These are phyloP conservation scores for Endoconidiophora polonica DNA, from an alignment of 2,329 filamentous ascomycete genomes.

Conservation along the genomic window DNA sequence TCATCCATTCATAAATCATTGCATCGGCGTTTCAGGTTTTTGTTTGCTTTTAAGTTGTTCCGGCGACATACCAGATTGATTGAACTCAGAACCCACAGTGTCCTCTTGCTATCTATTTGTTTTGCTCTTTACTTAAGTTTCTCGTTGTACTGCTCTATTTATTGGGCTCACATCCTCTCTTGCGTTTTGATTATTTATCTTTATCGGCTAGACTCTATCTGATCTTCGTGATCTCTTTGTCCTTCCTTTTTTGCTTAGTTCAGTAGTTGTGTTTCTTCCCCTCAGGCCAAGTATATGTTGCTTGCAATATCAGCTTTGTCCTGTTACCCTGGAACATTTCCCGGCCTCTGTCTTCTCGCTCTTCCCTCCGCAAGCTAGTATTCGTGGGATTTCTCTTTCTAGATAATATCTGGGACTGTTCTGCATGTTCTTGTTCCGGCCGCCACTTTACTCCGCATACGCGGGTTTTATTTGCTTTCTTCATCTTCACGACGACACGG, in stretches of 20 bases:
- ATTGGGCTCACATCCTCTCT: constrained; percentile 1
- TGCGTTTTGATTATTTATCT: constrained; percentile 1
- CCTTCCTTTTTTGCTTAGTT: constrained; percentile 1
- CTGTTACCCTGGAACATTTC: too few species aligned
- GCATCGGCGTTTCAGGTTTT: constrained; percentile 3
- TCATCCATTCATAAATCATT: constrained; percentile 3
- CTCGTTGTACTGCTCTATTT: constrained; percentile 6
- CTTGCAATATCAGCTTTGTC: not conserved
- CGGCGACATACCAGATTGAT: not conserved
- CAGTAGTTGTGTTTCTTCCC: not conserved
- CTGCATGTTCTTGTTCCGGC: not conserved
- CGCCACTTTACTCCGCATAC: too few species aligned
- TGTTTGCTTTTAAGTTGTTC: not conserved
- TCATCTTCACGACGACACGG: constrained; percentile 1
- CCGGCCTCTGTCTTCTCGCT: not conserved
- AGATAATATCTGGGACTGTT: not conserved
- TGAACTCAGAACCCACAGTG: not conserved
- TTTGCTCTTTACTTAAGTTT: constrained; percentile 1
- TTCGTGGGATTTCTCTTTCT: not conserved
- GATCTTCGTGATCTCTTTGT: not conserved
- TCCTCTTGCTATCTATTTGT: not conserved
- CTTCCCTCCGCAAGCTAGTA: not conserved
- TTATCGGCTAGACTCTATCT: not conserved
- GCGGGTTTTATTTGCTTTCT: too few species aligned
- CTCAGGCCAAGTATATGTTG: not conserved